Evolutionary conservation across 768 basidiomycete species (phyloP), one percentile per base, ranked within the genome.

Genomic region (Candolleomyces efflorescens): DNA sequence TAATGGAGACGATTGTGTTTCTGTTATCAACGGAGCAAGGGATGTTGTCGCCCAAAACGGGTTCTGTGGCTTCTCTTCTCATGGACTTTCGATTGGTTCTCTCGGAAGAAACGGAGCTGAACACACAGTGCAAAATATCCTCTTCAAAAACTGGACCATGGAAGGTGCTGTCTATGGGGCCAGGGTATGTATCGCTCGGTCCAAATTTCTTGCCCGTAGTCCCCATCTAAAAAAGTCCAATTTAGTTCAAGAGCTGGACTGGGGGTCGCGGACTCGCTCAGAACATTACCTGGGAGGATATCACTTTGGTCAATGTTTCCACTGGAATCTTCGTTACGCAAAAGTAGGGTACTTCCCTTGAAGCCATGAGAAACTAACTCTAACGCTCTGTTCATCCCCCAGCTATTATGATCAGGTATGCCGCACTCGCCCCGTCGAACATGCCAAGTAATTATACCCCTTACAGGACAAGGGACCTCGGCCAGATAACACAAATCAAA

Each of bases 391-490:
- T 58, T 27, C 10, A 11, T 32, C 4, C 10, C 18, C 13, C 32
- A 82, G 80, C 65, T 83, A 82, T 59, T 81, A 74, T 67, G 79
- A 82, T 54, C 81, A 83, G 59, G 72, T 69, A 27, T 3, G 58
- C 32, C 17, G 17, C 44, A 46, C 24, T 2, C 10, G 37, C 4
- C 37, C 13, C 22, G 20, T 5, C 3, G 9, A 18, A 10, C 22
- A n/a, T 23, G 12, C 6, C 7, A 32, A 32, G 11, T 11, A 54
- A 41, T 37, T n/a, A 53, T 39, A 15, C 26, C n/a, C 10, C 13
- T 12, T 36, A 15, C 48, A 69, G 70, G 72, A 72, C 60, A 73
- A 72, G 55, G 73, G 70, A 4, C 66, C 69, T 3, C 66, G 69
- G 1, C 73, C 73, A 7, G 60, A 59, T 22, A 72, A 70, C 50